Conservation (phyloP, 306 rosid species). For the Sesbania bispinosa region DNA sequence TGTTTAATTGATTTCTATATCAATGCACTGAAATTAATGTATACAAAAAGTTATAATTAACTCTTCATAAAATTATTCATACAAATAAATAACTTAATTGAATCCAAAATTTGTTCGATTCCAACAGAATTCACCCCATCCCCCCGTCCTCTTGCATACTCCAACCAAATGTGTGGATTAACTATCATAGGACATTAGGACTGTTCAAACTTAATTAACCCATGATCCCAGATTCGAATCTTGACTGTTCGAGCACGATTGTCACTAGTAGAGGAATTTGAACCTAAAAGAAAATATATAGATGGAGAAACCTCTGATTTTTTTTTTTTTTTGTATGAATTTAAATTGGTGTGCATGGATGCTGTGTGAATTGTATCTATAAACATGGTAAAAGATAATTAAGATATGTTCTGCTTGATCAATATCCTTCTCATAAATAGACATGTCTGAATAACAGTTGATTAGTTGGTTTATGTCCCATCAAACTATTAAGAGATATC, state of each 20-base stretch:
- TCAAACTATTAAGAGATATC: neutral
- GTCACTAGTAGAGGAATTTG: no score
- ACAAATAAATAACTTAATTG: neutral
- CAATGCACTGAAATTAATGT: neutral
- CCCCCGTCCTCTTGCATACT: no score
- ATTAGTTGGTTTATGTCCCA: conserved; percentile 17
- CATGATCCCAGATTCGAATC: no score
- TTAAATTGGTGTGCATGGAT: neutral
- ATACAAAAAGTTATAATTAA: neutral
- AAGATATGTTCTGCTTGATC: neutral
- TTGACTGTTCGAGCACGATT: no score
- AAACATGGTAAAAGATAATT: conserved; percentile 19
- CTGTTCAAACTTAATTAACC: no score
- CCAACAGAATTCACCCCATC: neutral
- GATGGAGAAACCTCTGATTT: neutral
- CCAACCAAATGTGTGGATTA: no score
- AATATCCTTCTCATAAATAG: conserved; percentile 3
- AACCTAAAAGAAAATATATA: no score
- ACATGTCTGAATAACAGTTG: neutral
- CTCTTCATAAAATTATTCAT: neutral
- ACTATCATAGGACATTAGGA: no score
- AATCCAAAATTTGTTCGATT: neutral
- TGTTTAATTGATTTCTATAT: neutral
- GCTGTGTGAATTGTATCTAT: neutral
- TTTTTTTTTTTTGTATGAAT: neutral